Base-by-base conservation (phyloP, 2,329 filamentous ascomycete species). In the Magnaporthiopsis rhizophila region DNA sequence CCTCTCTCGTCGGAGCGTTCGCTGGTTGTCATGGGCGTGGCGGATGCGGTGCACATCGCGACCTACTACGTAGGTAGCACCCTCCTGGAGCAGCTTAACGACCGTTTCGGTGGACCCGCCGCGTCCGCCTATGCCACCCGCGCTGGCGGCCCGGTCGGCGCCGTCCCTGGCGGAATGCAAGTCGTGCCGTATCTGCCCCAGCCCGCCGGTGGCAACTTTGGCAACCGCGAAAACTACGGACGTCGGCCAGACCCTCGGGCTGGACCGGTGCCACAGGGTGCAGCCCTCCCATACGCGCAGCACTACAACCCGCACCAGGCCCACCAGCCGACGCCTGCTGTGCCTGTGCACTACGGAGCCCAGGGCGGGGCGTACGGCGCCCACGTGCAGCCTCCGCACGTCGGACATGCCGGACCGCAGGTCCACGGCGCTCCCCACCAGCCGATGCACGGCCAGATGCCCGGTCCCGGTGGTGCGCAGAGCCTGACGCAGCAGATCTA, bases 11-110 rank as follows among this genome's bases (percentile, higher is more conserved):
- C 92, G 66, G 95, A 99, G 79, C 91, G 95, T 61, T 98, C 95
- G n/a, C 86, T 99, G 61, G 94, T 99, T 62, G 93, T 99, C 36
- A 92, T 98, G 78, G 95, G 95, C 75, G 95, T 99, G 65, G 95
- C 95, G 64, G 95, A 99, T 80, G 94, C 95, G 65, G 94, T 99
- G 61, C 95, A 99, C 79, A 99, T 99, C 76, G 95, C 95, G 61
- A 97, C 95, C 53, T 99, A 98, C 81, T 99, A 99, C 73, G 93
- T 99, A 68, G 94, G 93, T 64, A 96, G 94, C 77, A 99, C 95
- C n/a, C 85, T 99, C 32, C 89, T 96, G 61, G 95, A 99, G 81
- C 95, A 99, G 79, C 83, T 99, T 66, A 97, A 95, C 63, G 95
- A 99, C 76, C 89, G 95, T 58, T 99, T 98, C 70, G 94, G 95